phyloP scores from a whole-genome alignment of 1,139 yeast species.

The Debaryomycetaceae sp. region DNA sequence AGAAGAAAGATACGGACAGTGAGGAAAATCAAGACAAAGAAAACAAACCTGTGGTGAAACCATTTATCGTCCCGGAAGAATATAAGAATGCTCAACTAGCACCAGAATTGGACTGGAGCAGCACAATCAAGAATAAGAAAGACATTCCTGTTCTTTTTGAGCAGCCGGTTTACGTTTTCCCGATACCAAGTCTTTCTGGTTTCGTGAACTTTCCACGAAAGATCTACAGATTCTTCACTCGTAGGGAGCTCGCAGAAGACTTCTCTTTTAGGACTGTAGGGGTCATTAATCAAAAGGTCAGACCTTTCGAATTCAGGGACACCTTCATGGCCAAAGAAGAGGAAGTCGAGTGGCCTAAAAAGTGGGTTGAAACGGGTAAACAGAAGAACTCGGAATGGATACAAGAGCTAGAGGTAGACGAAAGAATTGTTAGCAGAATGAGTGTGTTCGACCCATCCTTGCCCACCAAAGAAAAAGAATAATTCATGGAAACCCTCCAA shows the following conservation, averaged over 20 bases:
- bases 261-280: conserved; percentile 61
- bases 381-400: conserved; percentile 86
- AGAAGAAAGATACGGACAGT: conserved; percentile 16
- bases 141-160: conserved; percentile 59
- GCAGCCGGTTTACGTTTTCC: conserved; percentile 72
- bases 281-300: conserved; percentile 51
- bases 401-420: conserved; percentile 68
- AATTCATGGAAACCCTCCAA: neutral
- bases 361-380: conserved; percentile 74
- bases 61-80: conserved; percentile 58
- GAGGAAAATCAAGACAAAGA: conserved; percentile 31
- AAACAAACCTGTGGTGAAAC: conserved; percentile 52
- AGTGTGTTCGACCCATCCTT: conserved; percentile 42
- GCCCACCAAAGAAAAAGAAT: neutral
- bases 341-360: conserved; percentile 86
- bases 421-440: conserved; percentile 56
- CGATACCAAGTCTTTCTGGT: conserved; percentile 75
- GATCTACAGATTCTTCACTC: conserved; percentile 73
- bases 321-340: conserved; percentile 58
- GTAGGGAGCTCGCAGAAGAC: conserved; percentile 67
- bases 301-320: conserved; percentile 59
- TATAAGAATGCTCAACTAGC: conserved; percentile 56
- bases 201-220: conserved; percentile 73
- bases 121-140: conserved; percentile 23
- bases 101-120: conserved; percentile 48